Evolutionary conservation across 306 rosid genomes (phyloP), one percentile per base, ranked within the genome.

Genomic region (Casuarina cunninghamiana): DNA sequence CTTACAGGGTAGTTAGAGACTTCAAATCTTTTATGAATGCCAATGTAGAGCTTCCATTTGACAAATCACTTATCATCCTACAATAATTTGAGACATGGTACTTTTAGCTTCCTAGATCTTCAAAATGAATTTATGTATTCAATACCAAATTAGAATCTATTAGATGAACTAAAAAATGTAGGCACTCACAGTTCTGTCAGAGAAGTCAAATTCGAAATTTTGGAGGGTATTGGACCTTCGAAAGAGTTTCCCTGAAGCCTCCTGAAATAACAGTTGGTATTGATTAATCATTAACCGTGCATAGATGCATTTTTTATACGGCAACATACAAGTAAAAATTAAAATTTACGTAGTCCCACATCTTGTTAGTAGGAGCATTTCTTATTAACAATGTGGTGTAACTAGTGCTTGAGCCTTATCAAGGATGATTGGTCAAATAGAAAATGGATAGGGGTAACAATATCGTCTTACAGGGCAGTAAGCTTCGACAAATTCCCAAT

Each of bases 221-320:
- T 75, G 0, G 84, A 70, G 44, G 98, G 96, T 84, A 91, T 86
- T 32, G 90, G 83, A 55, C 96, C 91, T 78, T 82, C 77, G 35
- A 94, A 91, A 72, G 93, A 85, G 87, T 94, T 94, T 15, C 98
- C 98, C 77, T 94, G 88, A 82, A 94, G 71, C 83, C 90, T 89
- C 96, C 98, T 94, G 42, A 35, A 32, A 75, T 67, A 72, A 55
- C 51, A 80, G 50, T 51, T 60, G 82, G 10, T 72, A 71, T 46
- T 69, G 46, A 45, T 21, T 26, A 37, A 4, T 37, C 76, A 53
- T 2, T 70, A 70, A 12, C 9, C 43, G 75, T 76, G 66, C 5
- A 66, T 1, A 84, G 69, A 69, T 43, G 71, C 1, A 63, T 39
- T 46, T 75, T 3, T 46, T 5, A 21, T 68, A 66, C 10, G 41